phyloP scores from a whole-genome alignment of 352 stramenopile species.

The Globisporangium cystogenes region DNA sequence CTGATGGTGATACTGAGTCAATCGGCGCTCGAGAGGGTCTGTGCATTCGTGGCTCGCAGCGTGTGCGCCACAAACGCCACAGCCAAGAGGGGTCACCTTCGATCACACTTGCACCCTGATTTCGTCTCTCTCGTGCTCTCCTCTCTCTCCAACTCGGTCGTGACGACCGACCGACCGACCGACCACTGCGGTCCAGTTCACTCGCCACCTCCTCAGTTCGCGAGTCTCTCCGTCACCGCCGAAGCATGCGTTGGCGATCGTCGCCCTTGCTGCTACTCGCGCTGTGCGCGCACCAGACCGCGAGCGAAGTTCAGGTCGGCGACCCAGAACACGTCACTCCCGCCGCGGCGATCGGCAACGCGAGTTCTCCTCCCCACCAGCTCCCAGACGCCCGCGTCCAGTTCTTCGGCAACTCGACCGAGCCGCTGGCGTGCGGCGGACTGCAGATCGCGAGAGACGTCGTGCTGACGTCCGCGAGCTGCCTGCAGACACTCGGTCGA shows the following conservation, averaged over 20 bases:
- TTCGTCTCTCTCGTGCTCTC: not conserved
- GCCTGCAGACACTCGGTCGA: not conserved
- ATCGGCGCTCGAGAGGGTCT: not conserved
- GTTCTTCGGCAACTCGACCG: not conserved
- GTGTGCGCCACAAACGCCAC: not conserved
- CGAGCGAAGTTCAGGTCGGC: not conserved
- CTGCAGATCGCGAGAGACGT: conserved; percentile 4
- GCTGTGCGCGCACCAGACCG: not conserved
- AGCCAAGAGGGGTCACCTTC: not conserved
- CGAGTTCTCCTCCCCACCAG: not conserved
- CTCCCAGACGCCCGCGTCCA: not conserved
- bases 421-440: conserved; percentile 1
- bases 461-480: conserved; percentile 10
- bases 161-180: not conserved
- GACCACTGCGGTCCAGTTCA: not conserved
- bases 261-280: not conserved
- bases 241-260: not conserved
- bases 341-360: no score
- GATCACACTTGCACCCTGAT: not conserved
- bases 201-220: not conserved
- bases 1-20: no score
- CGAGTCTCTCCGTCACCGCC: not conserved
- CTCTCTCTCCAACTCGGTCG: not conserved
- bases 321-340: not conserved
- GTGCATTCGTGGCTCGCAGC: not conserved